phyloP scores from a whole-genome alignment of 176 grass and related monocot genomes.

The Ensete ventricosum region DNA sequence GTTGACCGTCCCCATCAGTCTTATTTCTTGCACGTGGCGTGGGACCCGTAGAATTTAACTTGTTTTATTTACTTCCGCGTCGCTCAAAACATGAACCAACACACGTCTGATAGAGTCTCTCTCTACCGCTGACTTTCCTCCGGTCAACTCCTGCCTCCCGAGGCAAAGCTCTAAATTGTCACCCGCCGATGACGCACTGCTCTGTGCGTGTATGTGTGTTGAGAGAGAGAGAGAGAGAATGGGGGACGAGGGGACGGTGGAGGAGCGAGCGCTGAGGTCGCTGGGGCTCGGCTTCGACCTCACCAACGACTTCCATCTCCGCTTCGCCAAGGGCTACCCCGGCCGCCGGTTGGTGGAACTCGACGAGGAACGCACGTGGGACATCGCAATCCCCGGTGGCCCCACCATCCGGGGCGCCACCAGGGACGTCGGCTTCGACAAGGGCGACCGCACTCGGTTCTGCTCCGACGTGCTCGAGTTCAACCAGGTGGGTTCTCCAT shows the following conservation, averaged over 20 bases:
- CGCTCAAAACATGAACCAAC: too few relatives aligned
- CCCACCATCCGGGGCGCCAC: conserved; percentile 44
- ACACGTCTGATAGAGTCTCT: too few relatives aligned
- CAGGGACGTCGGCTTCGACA: conserved; percentile 70
- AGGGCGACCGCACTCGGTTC: conserved; percentile 84
- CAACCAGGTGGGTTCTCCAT: conserved; percentile 46
- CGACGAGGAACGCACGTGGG: conserved; percentile 40
- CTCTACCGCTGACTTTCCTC: too few relatives aligned
- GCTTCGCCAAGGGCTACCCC: conserved; percentile 52
- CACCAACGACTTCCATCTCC: conserved; percentile 76
- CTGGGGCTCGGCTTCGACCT: conserved; percentile 85
- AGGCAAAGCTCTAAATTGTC: too few relatives aligned
- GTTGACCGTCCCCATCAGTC: too few relatives aligned
- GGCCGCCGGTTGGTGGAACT: conserved; percentile 56
- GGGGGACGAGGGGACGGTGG: conserved; percentile 17
- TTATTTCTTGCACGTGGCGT: too few relatives aligned
- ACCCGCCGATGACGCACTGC: too few relatives aligned
- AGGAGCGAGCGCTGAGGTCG: conserved; percentile 37
- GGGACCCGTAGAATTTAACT: too few relatives aligned
- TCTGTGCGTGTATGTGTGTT: too few relatives aligned
- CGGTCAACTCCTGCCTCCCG: too few relatives aligned
- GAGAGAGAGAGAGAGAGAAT: too few relatives aligned
- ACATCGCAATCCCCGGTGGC: conserved; percentile 67
- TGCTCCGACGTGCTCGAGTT: conserved; percentile 94
- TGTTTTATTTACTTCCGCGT: too few relatives aligned